Evolutionary conservation across 164 flowering plant genomes (phyloP).

Genomic region (Echeveria elegans): DNA sequence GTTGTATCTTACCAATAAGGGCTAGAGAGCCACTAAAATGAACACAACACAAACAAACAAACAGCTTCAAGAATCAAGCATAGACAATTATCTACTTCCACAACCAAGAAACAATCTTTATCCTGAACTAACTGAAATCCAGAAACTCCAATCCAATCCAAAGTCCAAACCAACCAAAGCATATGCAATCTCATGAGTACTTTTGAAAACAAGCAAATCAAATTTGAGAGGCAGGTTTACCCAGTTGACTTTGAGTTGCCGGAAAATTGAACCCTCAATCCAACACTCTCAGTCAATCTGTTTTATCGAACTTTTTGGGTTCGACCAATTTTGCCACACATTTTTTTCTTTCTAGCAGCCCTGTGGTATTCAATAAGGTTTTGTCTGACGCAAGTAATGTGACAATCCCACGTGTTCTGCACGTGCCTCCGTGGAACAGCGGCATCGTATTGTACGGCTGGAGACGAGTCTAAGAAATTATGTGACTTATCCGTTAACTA

Average conservation of each 20-base stretch:
- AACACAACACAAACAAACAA: slow-evolving; percentile 1
- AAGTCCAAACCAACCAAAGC: neutral
- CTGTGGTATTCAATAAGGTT: no score
- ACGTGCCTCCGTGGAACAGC: no score
- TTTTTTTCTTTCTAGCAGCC: neutral
- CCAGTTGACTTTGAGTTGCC: neutral
- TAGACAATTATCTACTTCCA: neutral
- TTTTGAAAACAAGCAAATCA: neutral
- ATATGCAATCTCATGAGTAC: neutral
- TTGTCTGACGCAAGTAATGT: no score
- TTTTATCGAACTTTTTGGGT: neutral
- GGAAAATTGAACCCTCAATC: neutral
- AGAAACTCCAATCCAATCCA: neutral
- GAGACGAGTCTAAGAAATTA: no score
- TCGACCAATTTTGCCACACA: neutral
- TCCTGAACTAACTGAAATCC: no score
- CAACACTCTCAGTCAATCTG: neutral
- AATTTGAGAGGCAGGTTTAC: neutral
- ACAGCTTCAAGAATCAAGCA: neutral
- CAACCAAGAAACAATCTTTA: neutral
- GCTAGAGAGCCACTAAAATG: neutral
- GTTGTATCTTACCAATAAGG: no score
- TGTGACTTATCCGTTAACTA: no score
- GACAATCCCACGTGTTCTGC: no score
- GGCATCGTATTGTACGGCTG: no score